Base-by-base conservation (phyloP, 441 rosid species). In the Raphanus hybrid region DNA sequence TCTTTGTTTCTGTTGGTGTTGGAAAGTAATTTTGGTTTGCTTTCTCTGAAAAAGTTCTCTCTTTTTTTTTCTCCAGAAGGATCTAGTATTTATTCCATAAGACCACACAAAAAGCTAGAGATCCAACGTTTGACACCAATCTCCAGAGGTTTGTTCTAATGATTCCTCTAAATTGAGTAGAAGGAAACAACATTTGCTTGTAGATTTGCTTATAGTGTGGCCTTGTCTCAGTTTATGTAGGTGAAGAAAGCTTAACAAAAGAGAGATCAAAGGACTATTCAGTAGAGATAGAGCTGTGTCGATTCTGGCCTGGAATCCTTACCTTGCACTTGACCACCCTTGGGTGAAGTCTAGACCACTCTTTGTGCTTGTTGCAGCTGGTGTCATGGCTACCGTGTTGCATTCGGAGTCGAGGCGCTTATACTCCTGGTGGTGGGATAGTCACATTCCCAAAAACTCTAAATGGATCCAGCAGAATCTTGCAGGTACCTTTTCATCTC, bases 341-440 rank as follows among this genome's bases (percentile, higher is more conserved):
- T 80, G 80, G 80, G 83, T 80, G 80, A 80, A 75, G 83, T 75
- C 83, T 75, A 80, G 73, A 80, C 80, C 83, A 71, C 32, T 80
- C 67, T 60, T 76, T 83, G 70, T 88, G 78, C 15, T 71, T 80
- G 55, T 79, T 85, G 75, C 78, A 78, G 48, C 75, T 75, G 45
- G 89, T 74, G 68, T 85, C 20, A 91, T 91, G 96, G 91, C 93
- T 23, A 80, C 87, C 43, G 73, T 85, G 64, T 58, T 79, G 62
- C 87, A 86, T 60, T 85, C 88, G 0, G 92, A 91, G 73, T 85
- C 93, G 2, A 84, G 90, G 83, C 85, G 96, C 37, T 29, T 80
- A 80, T 91, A 91, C 74, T 89, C 96, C 4, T 89, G 96, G 96
- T 91, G 96, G 96, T 89, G 96, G 96, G 91, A 90, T 76, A 91